Evolutionary conservation across 106 monocot species (phyloP).

Genomic region (Allium fistulosum): DNA sequence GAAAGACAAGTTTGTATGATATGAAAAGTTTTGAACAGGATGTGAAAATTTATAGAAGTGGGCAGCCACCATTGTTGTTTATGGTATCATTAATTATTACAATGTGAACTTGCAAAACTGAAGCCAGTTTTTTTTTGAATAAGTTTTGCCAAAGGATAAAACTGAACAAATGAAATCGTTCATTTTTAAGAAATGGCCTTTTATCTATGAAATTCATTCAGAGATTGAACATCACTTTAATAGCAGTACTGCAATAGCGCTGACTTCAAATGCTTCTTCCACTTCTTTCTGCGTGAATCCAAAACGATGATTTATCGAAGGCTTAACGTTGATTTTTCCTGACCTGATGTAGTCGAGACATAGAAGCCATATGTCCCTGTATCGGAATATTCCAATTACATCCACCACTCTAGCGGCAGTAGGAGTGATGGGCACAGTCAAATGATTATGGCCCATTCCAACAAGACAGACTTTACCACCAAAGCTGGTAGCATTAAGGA

Average conservation of each 20-base stretch:
- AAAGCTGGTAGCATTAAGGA: slow-evolving; percentile 55
- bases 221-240: slow-evolving; percentile 97
- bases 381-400: slow-evolving; percentile 76
- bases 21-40: no score
- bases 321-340: slow-evolving; percentile 94
- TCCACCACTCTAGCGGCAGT: slow-evolving; percentile 91
- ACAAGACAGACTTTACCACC: slow-evolving; percentile 91
- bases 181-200: no score
- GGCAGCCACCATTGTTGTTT: no score
- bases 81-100: no score
- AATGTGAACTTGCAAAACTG: no score
- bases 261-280: slow-evolving; percentile 89
- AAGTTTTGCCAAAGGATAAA: no score
- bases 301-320: slow-evolving; percentile 82
- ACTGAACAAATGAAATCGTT: no score
- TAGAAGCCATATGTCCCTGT: slow-evolving; percentile 96
- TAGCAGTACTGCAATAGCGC: slow-evolving; percentile 68
- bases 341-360: slow-evolving; percentile 66
- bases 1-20: no score
- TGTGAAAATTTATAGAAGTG: no score
- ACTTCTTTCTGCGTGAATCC: slow-evolving; percentile 96
- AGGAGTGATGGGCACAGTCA: slow-evolving; percentile 81
- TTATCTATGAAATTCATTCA: slow-evolving; percentile 8
- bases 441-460: slow-evolving; percentile 89
- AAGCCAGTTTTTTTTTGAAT: no score